Evolutionary conservation across 179 eudicot species (phyloP).

Genomic region (Pouteria campechiana): DNA sequence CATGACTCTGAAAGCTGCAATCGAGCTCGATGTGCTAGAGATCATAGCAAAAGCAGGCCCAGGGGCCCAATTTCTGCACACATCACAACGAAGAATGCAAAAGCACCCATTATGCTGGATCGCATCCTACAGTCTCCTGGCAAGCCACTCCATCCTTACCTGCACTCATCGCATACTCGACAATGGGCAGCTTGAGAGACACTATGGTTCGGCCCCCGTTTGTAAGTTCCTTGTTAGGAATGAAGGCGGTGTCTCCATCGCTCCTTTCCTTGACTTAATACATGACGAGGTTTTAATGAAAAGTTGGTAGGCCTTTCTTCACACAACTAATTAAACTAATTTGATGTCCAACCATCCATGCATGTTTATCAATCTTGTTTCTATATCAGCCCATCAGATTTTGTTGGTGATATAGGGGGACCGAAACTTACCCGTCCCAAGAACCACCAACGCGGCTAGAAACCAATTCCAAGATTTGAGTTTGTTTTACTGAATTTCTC

Average conservation of each 20-base stretch:
- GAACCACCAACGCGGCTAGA: no score
- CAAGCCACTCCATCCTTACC: conserved; percentile 7
- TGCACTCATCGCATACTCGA: conserved; percentile 1
- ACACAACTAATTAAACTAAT: no score
- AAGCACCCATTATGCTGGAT: conserved; percentile 4
- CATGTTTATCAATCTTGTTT: no score
- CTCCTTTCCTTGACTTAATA: not conserved
- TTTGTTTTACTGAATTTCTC: no score
- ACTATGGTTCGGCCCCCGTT: conserved; percentile 11
- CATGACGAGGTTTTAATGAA: conserved; percentile 3
- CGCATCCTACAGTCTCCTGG: conserved; percentile 9
- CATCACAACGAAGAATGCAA: conserved; percentile 2
- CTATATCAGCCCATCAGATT: no score
- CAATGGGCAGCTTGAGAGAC: not conserved
- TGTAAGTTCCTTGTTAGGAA: conserved; percentile 7
- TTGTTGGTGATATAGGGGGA: no score
- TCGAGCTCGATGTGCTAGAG: conserved; percentile 10
- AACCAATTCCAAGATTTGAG: no score
- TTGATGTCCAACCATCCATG: no score
- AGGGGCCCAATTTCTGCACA: conserved; percentile 1
- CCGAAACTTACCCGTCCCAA: no score
- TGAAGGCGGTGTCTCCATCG: conserved; percentile 12
- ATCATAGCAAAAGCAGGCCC: conserved; percentile 4
- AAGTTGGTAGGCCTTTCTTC: conserved; percentile 10
- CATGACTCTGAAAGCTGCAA: conserved; percentile 4